These are phyloP conservation scores for Linnemannia elongata DNA, from an alignment of 192 early-diverging fungal genomes.

Conservation along the genomic window DNA sequence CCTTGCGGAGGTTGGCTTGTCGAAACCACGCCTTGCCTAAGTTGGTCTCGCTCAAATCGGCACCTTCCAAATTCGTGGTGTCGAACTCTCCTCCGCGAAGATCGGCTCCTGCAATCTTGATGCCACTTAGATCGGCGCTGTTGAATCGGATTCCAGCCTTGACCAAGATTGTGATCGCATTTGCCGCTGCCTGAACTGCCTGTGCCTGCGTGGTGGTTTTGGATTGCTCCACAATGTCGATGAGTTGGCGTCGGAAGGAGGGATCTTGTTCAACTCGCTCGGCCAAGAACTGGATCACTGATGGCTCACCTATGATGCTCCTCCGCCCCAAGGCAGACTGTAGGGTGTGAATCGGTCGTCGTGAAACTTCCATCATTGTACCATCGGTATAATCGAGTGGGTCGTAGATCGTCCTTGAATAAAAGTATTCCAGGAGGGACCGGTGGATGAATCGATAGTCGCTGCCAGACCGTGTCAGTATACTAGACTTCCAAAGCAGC, in stretches of 20 bases:
- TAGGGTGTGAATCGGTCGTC: background rate
- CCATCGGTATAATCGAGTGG: background rate
- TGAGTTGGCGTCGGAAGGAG: background rate
- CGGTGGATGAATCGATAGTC: constrained; percentile 11
- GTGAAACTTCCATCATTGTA: background rate
- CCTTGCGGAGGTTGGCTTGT: background rate
- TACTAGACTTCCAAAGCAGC: background rate
- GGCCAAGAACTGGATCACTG: background rate
- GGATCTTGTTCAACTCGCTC: background rate
- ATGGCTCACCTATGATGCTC: background rate
- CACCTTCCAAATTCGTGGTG: background rate
- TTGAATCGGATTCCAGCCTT: background rate
- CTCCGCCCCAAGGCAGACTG: background rate
- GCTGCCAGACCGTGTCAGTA: background rate
- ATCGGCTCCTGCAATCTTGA: constrained; percentile 9
- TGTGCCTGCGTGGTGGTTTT: background rate
- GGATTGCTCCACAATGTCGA: background rate
- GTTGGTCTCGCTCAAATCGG: background rate
- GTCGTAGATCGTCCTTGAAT: background rate
- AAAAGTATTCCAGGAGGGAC: background rate
- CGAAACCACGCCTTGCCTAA: background rate
- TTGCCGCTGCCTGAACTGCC: background rate
- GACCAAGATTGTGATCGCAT: constrained; percentile 11
- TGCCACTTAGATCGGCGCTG: background rate
- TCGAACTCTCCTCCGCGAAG: background rate